Evolutionary conservation across 371 early-diverging fungal species (phyloP).

Genomic region (Circinella umbellata): DNA sequence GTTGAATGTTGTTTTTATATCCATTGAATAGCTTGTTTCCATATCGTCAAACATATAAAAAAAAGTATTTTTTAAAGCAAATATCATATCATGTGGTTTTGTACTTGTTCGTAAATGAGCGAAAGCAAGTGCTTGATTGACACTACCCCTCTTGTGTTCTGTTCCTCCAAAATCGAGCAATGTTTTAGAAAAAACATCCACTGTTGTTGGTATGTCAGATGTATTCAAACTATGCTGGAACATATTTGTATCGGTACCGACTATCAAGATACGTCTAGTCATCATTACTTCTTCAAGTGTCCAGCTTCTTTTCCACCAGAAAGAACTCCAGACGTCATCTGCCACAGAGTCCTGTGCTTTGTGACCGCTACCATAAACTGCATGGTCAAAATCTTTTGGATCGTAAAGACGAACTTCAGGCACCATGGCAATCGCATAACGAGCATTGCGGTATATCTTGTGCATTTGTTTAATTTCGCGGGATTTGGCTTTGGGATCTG

Average conservation of each 20-base stretch:
- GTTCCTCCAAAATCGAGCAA: not conserved
- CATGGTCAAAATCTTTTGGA: not conserved
- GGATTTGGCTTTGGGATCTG: not conserved
- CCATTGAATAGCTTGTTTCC: not conserved
- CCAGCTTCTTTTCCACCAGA: not conserved
- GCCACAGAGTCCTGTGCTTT: too few relatives aligned
- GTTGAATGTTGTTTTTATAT: not conserved
- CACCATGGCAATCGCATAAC: not conserved
- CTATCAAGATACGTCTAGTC: not conserved
- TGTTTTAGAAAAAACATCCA: not conserved
- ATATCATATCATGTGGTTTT: not conserved
- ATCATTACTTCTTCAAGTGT: not conserved
- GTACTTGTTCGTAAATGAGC: slow-evolving; percentile 72
- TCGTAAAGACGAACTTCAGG: not conserved
- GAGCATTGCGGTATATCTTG: not conserved
- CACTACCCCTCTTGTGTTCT: not conserved
- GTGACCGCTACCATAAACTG: not conserved
- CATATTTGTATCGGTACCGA: not conserved
- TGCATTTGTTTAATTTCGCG: not conserved
- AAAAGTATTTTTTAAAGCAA: not conserved
- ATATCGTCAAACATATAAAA: not conserved
- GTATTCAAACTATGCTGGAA: not conserved
- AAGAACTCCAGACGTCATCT: not conserved
- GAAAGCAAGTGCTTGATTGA: slow-evolving; percentile 70
- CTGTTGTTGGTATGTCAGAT: too few relatives aligned